Evolutionary conservation across 352 stramenopile genomes (phyloP).

Genomic region (Phytophthora crassamura): DNA sequence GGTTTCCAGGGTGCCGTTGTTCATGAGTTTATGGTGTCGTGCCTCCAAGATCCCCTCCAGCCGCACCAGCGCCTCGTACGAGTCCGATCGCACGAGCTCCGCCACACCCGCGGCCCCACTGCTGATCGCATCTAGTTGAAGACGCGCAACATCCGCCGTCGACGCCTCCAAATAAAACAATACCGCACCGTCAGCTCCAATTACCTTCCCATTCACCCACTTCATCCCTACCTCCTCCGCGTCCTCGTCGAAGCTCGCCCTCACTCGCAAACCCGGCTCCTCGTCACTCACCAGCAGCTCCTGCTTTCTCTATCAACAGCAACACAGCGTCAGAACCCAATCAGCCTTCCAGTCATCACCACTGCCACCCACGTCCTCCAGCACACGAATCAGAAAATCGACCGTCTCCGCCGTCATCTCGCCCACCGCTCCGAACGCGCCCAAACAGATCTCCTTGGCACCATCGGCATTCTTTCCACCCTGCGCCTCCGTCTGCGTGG

Average conservation of each 20-base stretch:
- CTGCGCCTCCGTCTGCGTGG: conserved; percentile 34
- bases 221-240: conserved; percentile 14
- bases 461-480: background rate
- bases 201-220: no score
- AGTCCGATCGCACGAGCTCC: conserved; percentile 54
- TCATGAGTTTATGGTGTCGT: conserved; percentile 76
- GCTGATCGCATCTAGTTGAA: conserved; percentile 14
- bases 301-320: conserved; percentile 44
- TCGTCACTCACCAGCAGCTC: conserved; percentile 41
- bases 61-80: conserved; percentile 79
- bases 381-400: conserved; percentile 67
- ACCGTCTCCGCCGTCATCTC: conserved; percentile 71
- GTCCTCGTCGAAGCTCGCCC: conserved; percentile 1
- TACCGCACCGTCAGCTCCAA: no score
- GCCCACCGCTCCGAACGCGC: conserved; percentile 51
- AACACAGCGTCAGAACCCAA: background rate
- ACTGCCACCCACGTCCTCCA: conserved; percentile 58
- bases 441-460: conserved; percentile 30
- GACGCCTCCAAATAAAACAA: no score
- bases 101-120: conserved; percentile 11
- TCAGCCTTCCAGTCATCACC: background rate
- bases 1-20: conserved; percentile 39
- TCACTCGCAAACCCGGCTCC: conserved; percentile 3
- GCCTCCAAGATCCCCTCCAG: conserved; percentile 77
- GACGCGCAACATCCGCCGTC: conserved; percentile 1